Evolutionary conservation across 139 green algal species (phyloP).

Genomic region (Closterium sp.): DNA sequence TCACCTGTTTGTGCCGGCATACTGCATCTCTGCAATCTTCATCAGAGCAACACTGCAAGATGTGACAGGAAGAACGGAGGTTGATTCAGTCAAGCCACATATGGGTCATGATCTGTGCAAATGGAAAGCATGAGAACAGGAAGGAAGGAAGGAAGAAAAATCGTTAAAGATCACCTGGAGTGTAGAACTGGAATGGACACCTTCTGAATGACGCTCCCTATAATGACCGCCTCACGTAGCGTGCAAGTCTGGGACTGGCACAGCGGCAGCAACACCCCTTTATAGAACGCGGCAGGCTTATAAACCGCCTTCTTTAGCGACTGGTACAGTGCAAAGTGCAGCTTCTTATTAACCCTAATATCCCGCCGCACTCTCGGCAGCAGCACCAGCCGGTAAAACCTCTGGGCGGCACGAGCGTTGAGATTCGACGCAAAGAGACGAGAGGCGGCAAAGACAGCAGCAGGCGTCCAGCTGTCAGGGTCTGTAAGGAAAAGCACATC

Average conservation of each 20-base stretch:
- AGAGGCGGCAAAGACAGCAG: conserved; percentile 87
- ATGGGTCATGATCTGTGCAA: not conserved
- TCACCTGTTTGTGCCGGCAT: conserved; percentile 80
- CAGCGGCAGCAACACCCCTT: conserved; percentile 90
- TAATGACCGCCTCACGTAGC: conserved; percentile 92
- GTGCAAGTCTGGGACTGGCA: conserved; percentile 63
- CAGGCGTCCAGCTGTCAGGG: conserved; percentile 74
- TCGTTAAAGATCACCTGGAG: conserved; percentile 61
- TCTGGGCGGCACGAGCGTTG: conserved; percentile 73
- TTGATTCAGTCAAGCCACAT: too few relatives aligned
- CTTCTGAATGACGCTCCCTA: conserved; percentile 75
- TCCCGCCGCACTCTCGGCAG: conserved; percentile 85
- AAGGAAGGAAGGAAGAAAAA: not conserved
- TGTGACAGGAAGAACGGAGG: conserved; percentile 36
- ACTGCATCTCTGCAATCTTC: conserved; percentile 86
- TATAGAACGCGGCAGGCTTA: conserved; percentile 97
- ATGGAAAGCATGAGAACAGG: conserved; percentile 5
- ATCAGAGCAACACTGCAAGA: conserved; percentile 76
- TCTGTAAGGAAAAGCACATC: conserved; percentile 90
- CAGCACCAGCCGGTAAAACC: conserved; percentile 93
- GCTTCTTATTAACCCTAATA: conserved; percentile 77
- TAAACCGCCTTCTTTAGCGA: conserved; percentile 95
- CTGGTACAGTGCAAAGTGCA: conserved; percentile 96
- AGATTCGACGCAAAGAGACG: conserved; percentile 96
- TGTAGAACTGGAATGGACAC: conserved; percentile 90